Evolutionary conservation across 805 yeast genomes (phyloP).

Genomic region (Candida arabinofermentans): DNA sequence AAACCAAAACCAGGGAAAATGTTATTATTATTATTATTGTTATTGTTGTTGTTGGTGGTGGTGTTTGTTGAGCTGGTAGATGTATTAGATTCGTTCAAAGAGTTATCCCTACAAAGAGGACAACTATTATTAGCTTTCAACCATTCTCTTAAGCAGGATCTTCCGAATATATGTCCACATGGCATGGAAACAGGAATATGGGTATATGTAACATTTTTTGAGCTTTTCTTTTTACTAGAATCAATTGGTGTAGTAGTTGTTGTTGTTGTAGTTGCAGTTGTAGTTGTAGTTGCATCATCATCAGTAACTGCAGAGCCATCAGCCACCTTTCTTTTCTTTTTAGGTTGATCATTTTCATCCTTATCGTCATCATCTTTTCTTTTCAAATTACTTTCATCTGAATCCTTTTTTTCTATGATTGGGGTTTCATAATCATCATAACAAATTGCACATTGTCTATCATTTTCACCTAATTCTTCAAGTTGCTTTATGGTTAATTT

Average conservation of each 20-base stretch:
- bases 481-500: slow-evolving; percentile 38
- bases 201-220: slow-evolving; percentile 26
- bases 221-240: slow-evolving; percentile 18
- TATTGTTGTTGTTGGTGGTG: slow-evolving; percentile 4
- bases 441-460: slow-evolving; percentile 56
- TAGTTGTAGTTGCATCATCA: slow-evolving; percentile 10
- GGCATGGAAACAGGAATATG: slow-evolving; percentile 77
- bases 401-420: slow-evolving; percentile 10
- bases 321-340: slow-evolving; percentile 19
- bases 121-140: slow-evolving; percentile 68
- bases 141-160: slow-evolving; percentile 84
- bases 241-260: slow-evolving; percentile 13
- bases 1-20: not conserved
- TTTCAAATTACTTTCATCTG: slow-evolving; percentile 15
- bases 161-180: slow-evolving; percentile 85
- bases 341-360: slow-evolving; percentile 3
- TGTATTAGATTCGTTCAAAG: slow-evolving; percentile 33
- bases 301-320: slow-evolving; percentile 15
- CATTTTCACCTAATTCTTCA: slow-evolving; percentile 27
- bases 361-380: slow-evolving; percentile 3
- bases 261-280: slow-evolving; percentile 10
- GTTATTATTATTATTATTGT: not conserved
- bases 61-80: slow-evolving; percentile 5
- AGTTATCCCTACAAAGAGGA: slow-evolving; percentile 74
- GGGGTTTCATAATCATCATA: slow-evolving; percentile 45